Evolutionary conservation across 495 filamentous ascomycete species (phyloP).

Genomic region (Amorphotheca resinae): DNA sequence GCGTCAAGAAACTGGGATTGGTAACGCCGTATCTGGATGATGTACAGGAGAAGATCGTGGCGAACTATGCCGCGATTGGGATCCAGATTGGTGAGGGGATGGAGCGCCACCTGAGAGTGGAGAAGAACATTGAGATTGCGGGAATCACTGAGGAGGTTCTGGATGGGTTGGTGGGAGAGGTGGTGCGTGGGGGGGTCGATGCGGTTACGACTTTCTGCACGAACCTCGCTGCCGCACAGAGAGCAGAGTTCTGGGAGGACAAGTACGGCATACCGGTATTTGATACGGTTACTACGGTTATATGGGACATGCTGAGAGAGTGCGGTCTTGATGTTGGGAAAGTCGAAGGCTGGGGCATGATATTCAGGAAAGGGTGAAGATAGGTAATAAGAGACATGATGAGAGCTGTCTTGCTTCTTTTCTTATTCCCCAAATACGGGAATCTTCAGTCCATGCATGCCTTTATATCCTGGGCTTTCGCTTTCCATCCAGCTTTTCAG

Average conservation of each 20-base stretch:
- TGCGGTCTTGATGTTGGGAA: slow-evolving; percentile 13
- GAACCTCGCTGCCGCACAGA: slow-evolving; percentile 20
- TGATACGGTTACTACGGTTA: slow-evolving; percentile 22
- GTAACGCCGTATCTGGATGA: slow-evolving; percentile 22
- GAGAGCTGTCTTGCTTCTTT: neutral
- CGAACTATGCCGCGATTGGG: slow-evolving; percentile 19
- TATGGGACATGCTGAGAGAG: slow-evolving; percentile 20
- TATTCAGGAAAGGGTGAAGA: slow-evolving; percentile 10
- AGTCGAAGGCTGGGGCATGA: slow-evolving; percentile 17
- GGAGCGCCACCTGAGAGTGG: slow-evolving; percentile 16
- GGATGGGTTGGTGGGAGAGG: slow-evolving; percentile 17
- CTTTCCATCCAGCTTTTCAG: slow-evolving; percentile 49
- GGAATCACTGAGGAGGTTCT: slow-evolving; percentile 15
- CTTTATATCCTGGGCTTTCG: slow-evolving; percentile 43
- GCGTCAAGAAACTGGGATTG: slow-evolving; percentile 16
- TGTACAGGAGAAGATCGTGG: slow-evolving; percentile 18
- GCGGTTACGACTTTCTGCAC: slow-evolving; percentile 21
- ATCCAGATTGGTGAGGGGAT: slow-evolving; percentile 13
- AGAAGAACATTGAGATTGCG: slow-evolving; percentile 21
- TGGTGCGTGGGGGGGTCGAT: slow-evolving; percentile 10
- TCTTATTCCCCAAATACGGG: slow-evolving; percentile 20
- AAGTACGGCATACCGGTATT: slow-evolving; percentile 16
- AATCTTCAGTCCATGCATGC: slow-evolving; percentile 51
- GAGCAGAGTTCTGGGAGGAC: slow-evolving; percentile 20
- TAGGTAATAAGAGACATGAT: too few relatives aligned